These are phyloP conservation scores for Somion occarium DNA, from an alignment of 1,284 basidiomycete species.

Conservation along the genomic window DNA sequence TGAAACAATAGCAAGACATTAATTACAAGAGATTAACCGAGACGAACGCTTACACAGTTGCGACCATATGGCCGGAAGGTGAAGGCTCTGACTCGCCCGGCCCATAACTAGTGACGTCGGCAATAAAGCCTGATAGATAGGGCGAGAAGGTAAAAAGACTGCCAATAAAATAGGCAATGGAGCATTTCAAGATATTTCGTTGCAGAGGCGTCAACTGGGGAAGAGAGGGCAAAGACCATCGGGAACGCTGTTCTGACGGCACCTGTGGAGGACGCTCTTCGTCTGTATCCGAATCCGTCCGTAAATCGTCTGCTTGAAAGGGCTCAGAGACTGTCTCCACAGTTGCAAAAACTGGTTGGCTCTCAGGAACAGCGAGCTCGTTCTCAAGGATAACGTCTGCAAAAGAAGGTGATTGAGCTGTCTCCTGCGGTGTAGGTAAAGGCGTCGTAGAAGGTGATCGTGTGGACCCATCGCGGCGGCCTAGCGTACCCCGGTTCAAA, in stretches of 20 bases:
- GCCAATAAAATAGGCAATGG: constrained; percentile 85
- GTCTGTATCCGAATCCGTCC: neutral
- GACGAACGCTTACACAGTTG: constrained; percentile 51
- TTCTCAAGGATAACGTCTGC: neutral
- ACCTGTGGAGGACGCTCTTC: constrained; percentile 5
- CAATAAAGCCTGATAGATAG: constrained; percentile 57
- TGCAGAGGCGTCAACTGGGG: constrained; percentile 47
- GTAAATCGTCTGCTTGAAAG: neutral
- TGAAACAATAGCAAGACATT: constrained; percentile 2
- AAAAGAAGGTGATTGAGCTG: neutral
- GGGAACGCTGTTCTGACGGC: constrained; percentile 6
- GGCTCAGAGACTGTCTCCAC: neutral
- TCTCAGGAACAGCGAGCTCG: neutral
- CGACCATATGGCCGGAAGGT: constrained; percentile 85
- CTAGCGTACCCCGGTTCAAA: constrained; percentile 1
- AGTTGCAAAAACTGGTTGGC: neutral
- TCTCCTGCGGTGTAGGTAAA: neutral
- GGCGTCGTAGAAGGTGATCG: neutral
- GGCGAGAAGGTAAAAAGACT: constrained; percentile 92
- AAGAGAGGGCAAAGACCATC: constrained; percentile 16
- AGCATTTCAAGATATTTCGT: constrained; percentile 85
- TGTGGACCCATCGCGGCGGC: neutral
- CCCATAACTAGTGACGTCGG: constrained; percentile 63
- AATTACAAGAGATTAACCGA: neutral
- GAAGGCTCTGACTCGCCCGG: constrained; percentile 49